phyloP scores from a whole-genome alignment of 2,329 filamentous ascomycete species.

The Xylaria hypoxylon region DNA sequence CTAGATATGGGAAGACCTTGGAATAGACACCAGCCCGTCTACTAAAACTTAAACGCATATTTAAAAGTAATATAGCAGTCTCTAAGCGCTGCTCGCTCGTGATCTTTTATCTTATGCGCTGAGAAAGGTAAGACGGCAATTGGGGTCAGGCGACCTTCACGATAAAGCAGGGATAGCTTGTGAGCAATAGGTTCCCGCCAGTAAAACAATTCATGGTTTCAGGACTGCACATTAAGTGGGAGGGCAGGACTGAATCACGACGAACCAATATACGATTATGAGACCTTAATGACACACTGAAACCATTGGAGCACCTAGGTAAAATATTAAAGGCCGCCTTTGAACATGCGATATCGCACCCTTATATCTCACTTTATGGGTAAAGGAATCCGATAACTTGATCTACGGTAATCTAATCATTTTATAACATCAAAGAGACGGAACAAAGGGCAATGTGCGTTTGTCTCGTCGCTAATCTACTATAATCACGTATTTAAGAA shows the following conservation, averaged over 20 bases:
- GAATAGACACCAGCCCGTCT: constrained; percentile 10
- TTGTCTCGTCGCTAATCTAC: background rate
- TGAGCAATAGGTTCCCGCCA: too few relatives aligned
- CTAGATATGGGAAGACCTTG: background rate
- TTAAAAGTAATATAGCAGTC: background rate
- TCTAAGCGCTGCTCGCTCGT: background rate
- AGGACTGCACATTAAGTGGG: background rate
- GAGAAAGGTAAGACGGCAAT: background rate
- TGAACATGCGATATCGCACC: background rate
- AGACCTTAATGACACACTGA: background rate
- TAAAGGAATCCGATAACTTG: background rate
- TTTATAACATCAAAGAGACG: background rate
- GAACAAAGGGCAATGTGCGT: background rate
- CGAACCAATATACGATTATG: background rate
- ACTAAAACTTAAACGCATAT: constrained; percentile 18
- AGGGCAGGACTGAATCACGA: background rate
- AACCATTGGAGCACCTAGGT: background rate
- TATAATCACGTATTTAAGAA: background rate
- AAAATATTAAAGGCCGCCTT: background rate
- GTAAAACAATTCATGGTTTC: background rate
- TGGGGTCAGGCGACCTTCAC: background rate
- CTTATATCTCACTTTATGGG: background rate
- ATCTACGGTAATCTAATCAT: background rate
- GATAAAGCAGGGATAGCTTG: background rate
- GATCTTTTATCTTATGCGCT: background rate